A percentile compares a stretch with the other conserved stretches of the same genome.
phyloP scores from a whole-genome alignment of 2,329 filamentous ascomycete genomes.

The Fusarium sp. region DNA sequence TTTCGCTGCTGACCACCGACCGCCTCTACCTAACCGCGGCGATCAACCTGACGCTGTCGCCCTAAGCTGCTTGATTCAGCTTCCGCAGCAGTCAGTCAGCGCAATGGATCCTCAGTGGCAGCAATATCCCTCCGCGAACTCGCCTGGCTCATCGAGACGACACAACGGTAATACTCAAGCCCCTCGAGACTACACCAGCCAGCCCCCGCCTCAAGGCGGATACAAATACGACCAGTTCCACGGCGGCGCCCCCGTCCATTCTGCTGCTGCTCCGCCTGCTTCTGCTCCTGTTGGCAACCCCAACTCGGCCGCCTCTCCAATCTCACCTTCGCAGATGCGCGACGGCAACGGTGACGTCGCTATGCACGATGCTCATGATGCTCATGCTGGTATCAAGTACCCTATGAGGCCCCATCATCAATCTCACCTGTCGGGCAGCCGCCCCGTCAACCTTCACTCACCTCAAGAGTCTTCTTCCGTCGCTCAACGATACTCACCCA shows the following conservation, averaged over 20 bases:
- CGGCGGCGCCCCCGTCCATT: constrained; percentile 51
- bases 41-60: constrained; percentile 36
- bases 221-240: constrained; percentile 79
- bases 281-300: constrained; percentile 60
- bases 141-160: constrained; percentile 71
- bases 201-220: constrained; percentile 59
- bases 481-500: constrained; percentile 93
- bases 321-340: constrained; percentile 68
- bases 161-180: constrained; percentile 66
- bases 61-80: constrained; percentile 37
- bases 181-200: constrained; percentile 60
- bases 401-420: constrained; percentile 82
- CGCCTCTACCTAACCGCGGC: constrained; percentile 17
- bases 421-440: constrained; percentile 71
- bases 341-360: constrained; percentile 80
- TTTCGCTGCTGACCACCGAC: constrained; percentile 30
- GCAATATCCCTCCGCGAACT: constrained; percentile 69
- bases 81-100: constrained; percentile 35
- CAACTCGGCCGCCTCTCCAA: constrained; percentile 69
- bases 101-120: constrained; percentile 72
- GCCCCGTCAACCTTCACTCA: constrained; percentile 74
- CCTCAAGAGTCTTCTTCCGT: constrained; percentile 78
- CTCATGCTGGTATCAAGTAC: constrained; percentile 89
- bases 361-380: constrained; percentile 88
- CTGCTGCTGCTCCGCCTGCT: constrained; percentile 43